Conservation (phyloP, 257 asterid species). For the Gardenia jasminoides region DNA sequence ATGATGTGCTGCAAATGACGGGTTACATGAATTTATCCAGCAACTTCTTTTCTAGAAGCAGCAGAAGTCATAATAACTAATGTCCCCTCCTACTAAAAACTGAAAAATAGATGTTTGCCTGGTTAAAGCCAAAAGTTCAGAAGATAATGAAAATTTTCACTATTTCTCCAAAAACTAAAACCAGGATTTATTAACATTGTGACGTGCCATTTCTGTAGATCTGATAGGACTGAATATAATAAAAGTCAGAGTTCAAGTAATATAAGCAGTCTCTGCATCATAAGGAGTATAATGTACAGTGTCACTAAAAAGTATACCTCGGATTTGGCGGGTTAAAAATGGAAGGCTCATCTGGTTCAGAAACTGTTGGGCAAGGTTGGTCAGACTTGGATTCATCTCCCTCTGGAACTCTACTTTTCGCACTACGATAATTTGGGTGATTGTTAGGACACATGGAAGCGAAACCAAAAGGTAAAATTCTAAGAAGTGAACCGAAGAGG, state of each 20-base stretch:
- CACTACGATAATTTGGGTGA: slow-evolving; percentile 23
- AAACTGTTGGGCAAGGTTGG: slow-evolving; percentile 22
- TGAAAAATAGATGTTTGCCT: background rate
- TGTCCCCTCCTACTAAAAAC: background rate
- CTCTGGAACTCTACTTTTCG: slow-evolving; percentile 16
- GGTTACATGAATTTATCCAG: too few relatives aligned
- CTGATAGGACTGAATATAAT: background rate
- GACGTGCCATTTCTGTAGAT: background rate
- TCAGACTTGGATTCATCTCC: slow-evolving; percentile 2
- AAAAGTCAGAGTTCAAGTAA: background rate
- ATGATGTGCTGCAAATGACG: background rate
- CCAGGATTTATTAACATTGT: background rate
- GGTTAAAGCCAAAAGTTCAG: background rate
- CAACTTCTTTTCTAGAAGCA: background rate
- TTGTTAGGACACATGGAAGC: background rate
- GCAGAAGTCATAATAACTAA: background rate
- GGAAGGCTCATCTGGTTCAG: slow-evolving; percentile 26
- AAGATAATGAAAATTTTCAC: background rate
- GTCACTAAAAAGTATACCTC: slow-evolving; percentile 36
- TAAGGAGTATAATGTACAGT: background rate
- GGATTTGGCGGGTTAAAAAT: slow-evolving; percentile 17
- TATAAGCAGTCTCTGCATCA: background rate
- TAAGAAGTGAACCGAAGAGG: background rate
- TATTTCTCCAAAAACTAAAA: background rate
- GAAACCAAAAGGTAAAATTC: background rate